Conservation (phyloP, 352 stramenopile genomes). For the Globisporangium yorkense region DNA sequence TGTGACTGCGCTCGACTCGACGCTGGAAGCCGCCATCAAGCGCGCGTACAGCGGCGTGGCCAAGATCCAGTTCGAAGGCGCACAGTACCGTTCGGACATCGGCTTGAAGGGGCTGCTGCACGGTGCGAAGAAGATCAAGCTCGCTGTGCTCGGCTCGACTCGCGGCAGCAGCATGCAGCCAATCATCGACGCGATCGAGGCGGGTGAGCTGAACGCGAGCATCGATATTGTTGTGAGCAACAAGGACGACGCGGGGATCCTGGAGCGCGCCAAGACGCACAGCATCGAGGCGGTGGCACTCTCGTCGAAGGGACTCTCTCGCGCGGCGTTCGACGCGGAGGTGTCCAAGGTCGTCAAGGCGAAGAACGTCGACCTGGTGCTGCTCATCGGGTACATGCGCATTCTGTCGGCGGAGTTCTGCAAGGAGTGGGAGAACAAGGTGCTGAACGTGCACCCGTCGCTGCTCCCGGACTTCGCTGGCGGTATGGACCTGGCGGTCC, state of each 20-base stretch:
- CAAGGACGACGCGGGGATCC: conserved; percentile 89
- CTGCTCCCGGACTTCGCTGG: conserved; percentile 98
- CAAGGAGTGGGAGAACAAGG: conserved; percentile 92
- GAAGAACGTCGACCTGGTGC: conserved; percentile 94
- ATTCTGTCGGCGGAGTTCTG: conserved; percentile 97
- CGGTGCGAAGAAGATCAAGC: conserved; percentile 72
- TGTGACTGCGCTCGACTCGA: conserved; percentile 90
- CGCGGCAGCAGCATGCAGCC: conserved; percentile 94
- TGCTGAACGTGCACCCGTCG: conserved; percentile 99
- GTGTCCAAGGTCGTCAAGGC: conserved; percentile 90
- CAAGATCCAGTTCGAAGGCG: conserved; percentile 88
- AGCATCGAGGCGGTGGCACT: conserved; percentile 61
- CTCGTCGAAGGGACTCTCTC: conserved; percentile 71
- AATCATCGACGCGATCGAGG: conserved; percentile 94
- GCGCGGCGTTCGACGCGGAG: conserved; percentile 94
- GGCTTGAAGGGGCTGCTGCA: conserved; percentile 91
- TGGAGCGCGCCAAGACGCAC: conserved; percentile 90
- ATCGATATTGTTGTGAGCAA: conserved; percentile 97
- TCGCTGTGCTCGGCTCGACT: conserved; percentile 96
- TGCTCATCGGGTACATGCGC: conserved; percentile 99
- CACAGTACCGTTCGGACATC: conserved; percentile 97
- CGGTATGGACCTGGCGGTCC: conserved; percentile 99
- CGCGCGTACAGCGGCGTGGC: conserved; percentile 89
- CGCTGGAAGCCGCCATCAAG: conserved; percentile 89
- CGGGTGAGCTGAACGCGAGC: conserved; percentile 87